Evolutionary conservation across 371 early-diverging fungal species (phyloP).

Genomic region (Batkoa obscura): DNA sequence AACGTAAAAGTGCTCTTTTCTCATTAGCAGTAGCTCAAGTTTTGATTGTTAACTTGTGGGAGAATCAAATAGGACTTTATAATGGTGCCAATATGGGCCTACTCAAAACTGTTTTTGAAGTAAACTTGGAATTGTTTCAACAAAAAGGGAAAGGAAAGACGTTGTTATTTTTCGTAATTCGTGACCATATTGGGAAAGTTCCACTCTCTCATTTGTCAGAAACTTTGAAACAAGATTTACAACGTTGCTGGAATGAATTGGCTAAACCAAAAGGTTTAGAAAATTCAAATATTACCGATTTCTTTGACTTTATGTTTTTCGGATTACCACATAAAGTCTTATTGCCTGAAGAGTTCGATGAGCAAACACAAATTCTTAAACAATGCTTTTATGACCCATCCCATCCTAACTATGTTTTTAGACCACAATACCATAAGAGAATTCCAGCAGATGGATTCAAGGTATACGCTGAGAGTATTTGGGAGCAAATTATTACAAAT

Average conservation of each 20-base stretch:
- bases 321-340: conserved; percentile 83
- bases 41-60: conserved; percentile 94
- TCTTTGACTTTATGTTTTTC: conserved; percentile 83
- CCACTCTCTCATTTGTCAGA: conserved; percentile 61
- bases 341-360: conserved; percentile 65
- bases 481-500: conserved; percentile 85
- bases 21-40: conserved; percentile 91
- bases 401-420: conserved; percentile 63
- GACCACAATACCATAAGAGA: conserved; percentile 65
- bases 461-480: conserved; percentile 73
- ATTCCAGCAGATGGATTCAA: conserved; percentile 93
- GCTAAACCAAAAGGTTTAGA: conserved; percentile 74
- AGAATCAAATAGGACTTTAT: conserved; percentile 92
- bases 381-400: conserved; percentile 47
- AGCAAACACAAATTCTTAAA: conserved; percentile 43
- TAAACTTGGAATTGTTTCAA: conserved; percentile 91
- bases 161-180: conserved; percentile 81
- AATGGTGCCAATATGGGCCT: conserved; percentile 98
- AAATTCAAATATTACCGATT: conserved; percentile 58
- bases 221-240: conserved; percentile 64
- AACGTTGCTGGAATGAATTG: conserved; percentile 76
- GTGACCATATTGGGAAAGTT: conserved; percentile 82
- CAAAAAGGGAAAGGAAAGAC: conserved; percentile 59
- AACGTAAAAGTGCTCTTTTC: conserved; percentile 92
- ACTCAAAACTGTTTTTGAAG: conserved; percentile 94